A percentile compares a stretch with the other conserved stretches of the same genome.
Conservation (phyloP, 129 eudicot species). For the Helianthus tuberosus region DNA sequence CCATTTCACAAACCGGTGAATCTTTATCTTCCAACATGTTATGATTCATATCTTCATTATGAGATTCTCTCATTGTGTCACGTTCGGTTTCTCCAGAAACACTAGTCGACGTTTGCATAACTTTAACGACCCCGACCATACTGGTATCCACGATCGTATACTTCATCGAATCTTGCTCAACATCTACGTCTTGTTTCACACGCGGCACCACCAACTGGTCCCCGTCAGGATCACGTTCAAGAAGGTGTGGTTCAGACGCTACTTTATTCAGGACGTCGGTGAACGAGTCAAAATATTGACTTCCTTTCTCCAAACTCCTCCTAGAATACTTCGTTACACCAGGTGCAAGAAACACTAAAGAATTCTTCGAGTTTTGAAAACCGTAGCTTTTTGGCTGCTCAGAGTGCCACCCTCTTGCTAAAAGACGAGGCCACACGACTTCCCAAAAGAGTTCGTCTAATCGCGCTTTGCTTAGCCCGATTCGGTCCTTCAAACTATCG, state of each 20-base stretch:
- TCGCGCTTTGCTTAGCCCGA: constrained; percentile 51
- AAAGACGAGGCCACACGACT: constrained; percentile 73
- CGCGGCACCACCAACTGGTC: constrained; percentile 22
- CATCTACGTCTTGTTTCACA: constrained; percentile 21
- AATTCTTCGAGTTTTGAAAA: constrained; percentile 24
- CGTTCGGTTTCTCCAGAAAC: constrained; percentile 11
- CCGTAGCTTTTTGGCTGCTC: constrained; percentile 49
- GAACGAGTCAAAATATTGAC: constrained; percentile 56
- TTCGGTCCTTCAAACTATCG: constrained; percentile 45
- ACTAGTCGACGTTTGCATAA: constrained; percentile 10
- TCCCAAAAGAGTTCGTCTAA: constrained; percentile 67
- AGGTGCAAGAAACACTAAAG: constrained; percentile 64
- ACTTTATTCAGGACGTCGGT: constrained; percentile 58
- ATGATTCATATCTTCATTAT: background rate
- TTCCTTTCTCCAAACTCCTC: constrained; percentile 49
- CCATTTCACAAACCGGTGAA: too few species aligned
- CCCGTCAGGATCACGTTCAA: constrained; percentile 41
- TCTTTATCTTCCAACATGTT: background rate
- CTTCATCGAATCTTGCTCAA: constrained; percentile 13
- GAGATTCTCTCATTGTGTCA: constrained; percentile 9
- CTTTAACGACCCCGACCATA: constrained; percentile 26
- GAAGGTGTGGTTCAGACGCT: constrained; percentile 52
- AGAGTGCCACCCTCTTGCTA: constrained; percentile 69
- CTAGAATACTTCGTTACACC: constrained; percentile 63
- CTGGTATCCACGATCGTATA: constrained; percentile 50